Conservation (phyloP, 768 basidiomycete species). For the Lyophyllum semitale region DNA sequence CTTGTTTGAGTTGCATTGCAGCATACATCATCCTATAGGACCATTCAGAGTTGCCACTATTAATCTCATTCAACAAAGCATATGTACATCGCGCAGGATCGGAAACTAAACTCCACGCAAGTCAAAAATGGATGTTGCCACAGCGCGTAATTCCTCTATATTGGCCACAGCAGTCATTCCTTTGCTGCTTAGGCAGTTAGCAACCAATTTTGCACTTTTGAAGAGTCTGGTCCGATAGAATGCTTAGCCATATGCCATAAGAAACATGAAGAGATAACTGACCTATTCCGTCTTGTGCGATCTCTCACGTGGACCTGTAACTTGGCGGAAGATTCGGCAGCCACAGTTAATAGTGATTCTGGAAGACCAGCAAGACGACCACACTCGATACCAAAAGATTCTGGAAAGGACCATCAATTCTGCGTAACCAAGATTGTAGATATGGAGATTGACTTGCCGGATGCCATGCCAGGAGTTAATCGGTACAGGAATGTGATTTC, state of each 20-base stretch:
- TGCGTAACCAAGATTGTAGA: no score
- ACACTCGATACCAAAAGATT: slow-evolving; percentile 93
- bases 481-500: slow-evolving; percentile 89
- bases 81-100: neutral
- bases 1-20: no score
- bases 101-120: slow-evolving; percentile 1
- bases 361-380: slow-evolving; percentile 86
- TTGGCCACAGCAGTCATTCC: neutral
- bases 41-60: neutral
- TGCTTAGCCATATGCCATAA: neutral
- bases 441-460: slow-evolving; percentile 31
- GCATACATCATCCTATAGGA: neutral
- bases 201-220: slow-evolving; percentile 13
- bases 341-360: slow-evolving; percentile 62
- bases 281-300: slow-evolving; percentile 55
- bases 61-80: neutral
- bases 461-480: slow-evolving; percentile 70
- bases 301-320: slow-evolving; percentile 57
- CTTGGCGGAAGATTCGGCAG: slow-evolving; percentile 52
- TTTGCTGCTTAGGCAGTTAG: slow-evolving; percentile 3
- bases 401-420: slow-evolving; percentile 24
- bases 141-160: slow-evolving; percentile 11
- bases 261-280: slow-evolving; percentile 12
- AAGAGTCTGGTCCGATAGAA: slow-evolving; percentile 5
- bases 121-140: slow-evolving; percentile 14